phyloP scores from a whole-genome alignment of 2,329 filamentous ascomycete genomes.

The Leptographium procerum region DNA sequence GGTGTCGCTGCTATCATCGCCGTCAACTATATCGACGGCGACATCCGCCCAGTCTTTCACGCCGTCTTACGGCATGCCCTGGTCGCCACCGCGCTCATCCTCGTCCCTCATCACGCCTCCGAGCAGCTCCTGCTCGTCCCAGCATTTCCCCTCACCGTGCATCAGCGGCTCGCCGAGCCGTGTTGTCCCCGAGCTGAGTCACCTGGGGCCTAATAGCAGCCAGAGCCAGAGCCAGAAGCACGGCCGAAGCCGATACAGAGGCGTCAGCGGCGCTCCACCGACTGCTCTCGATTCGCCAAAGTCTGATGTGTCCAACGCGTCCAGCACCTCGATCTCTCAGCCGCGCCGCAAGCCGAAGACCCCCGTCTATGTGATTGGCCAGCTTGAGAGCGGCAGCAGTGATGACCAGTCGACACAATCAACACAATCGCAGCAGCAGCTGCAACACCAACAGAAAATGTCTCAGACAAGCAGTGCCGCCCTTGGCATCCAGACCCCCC shows the following conservation, averaged over 20 bases:
- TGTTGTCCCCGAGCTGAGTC: conserved; percentile 22
- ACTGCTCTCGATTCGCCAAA: conserved; percentile 13
- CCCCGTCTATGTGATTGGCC: conserved; percentile 36
- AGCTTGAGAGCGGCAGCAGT: conserved; percentile 27
- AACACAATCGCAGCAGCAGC: background rate
- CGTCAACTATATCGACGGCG: background rate
- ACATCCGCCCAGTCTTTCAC: conserved; percentile 4
- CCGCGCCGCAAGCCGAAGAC: conserved; percentile 39
- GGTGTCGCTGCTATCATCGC: background rate
- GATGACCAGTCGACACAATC: background rate
- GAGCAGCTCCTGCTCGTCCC: background rate
- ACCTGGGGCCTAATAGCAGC: conserved; percentile 18
- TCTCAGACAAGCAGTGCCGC: background rate
- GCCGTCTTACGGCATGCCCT: background rate
- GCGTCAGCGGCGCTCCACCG: conserved; percentile 11
- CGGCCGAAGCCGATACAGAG: too few relatives aligned
- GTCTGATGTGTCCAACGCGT: background rate
- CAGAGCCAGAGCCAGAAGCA: too few relatives aligned
- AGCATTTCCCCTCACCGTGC: background rate
- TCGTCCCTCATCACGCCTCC: conserved; percentile 3
- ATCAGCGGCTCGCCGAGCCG: background rate
- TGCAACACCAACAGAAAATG: background rate
- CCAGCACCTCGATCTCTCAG: conserved; percentile 12
- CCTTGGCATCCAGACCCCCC: conserved; percentile 3
- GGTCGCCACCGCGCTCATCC: conserved; percentile 2